These are phyloP conservation scores for Tulasnella sp. DNA, from an alignment of 768 basidiomycete species.

Conservation along the genomic window DNA sequence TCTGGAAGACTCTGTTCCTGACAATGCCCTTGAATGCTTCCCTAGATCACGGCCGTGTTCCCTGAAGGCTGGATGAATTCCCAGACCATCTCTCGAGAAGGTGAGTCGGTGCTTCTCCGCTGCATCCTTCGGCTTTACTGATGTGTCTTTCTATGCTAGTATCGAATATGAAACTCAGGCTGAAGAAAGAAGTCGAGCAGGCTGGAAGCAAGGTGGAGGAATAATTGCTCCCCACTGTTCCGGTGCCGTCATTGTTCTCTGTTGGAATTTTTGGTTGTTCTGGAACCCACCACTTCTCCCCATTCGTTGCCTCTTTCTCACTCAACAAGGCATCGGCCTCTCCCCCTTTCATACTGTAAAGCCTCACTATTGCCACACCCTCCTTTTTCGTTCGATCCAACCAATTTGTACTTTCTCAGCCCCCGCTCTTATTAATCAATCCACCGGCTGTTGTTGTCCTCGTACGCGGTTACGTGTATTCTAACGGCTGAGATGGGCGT, in stretches of 20 bases:
- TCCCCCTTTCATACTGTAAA: neutral
- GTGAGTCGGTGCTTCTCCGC: slow-evolving; percentile 42
- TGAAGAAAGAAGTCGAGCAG: slow-evolving; percentile 22
- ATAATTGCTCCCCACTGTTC: neutral
- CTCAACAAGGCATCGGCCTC: neutral
- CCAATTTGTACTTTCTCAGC: neutral
- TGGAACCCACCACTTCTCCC: neutral
- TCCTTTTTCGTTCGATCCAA: neutral
- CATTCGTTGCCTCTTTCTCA: neutral
- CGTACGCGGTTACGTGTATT: neutral
- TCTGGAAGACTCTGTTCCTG: neutral
- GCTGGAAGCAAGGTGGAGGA: neutral
- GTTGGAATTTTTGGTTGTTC: neutral
- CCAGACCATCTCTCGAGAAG: slow-evolving; percentile 81
- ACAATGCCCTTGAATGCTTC: neutral
- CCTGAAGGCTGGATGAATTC: slow-evolving; percentile 83
- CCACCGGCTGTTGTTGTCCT: neutral
- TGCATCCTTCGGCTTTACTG: neutral
- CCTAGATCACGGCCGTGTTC: slow-evolving; percentile 73
- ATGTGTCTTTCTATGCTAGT: neutral
- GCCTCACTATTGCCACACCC: neutral
- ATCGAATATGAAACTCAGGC: slow-evolving; percentile 22
- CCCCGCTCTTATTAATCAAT: neutral
- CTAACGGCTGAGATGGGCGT: neutral
- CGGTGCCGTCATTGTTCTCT: neutral